Evolutionary conservation across 164 flowering plant genomes (phyloP).

Genomic region (Berberis vulgaris): DNA sequence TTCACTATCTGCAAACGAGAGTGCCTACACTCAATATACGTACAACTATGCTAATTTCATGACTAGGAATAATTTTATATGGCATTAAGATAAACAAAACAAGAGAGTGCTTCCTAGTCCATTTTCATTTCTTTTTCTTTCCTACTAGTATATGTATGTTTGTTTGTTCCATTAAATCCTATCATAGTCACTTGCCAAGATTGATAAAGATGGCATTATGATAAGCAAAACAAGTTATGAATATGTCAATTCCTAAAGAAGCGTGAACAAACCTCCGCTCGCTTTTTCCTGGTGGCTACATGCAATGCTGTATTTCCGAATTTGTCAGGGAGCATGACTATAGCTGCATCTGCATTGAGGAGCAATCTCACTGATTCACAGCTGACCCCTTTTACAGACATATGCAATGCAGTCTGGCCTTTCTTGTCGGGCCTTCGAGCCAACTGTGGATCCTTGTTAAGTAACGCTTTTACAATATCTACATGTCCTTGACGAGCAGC

Average conservation of each 20-base stretch:
- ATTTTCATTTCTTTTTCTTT: no score
- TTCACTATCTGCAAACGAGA: slow-evolving; percentile 46
- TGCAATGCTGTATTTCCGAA: slow-evolving; percentile 77
- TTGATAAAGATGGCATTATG: not conserved
- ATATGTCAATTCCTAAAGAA: not conserved
- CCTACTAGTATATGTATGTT: no score
- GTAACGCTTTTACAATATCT: slow-evolving; percentile 64
- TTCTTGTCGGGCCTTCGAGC: slow-evolving; percentile 79
- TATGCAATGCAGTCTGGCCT: slow-evolving; percentile 83
- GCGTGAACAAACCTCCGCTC: slow-evolving; percentile 49
- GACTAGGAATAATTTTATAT: no score
- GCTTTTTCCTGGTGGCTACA: slow-evolving; percentile 81
- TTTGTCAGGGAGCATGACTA: slow-evolving; percentile 85
- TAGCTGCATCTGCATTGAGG: slow-evolving; percentile 74
- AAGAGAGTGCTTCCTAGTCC: no score
- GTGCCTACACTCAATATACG: not conserved
- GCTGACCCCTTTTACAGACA: slow-evolving; percentile 81
- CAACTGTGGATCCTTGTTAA: slow-evolving; percentile 59
- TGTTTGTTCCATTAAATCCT: not conserved
- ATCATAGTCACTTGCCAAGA: not conserved
- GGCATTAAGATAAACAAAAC: no score
- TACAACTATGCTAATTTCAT: no score
- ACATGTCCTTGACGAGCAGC: slow-evolving; percentile 73
- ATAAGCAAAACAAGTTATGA: not conserved
- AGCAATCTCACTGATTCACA: slow-evolving; percentile 65